Conservation (phyloP, 2,329 filamentous ascomycete species). For the Phoma sp. region DNA sequence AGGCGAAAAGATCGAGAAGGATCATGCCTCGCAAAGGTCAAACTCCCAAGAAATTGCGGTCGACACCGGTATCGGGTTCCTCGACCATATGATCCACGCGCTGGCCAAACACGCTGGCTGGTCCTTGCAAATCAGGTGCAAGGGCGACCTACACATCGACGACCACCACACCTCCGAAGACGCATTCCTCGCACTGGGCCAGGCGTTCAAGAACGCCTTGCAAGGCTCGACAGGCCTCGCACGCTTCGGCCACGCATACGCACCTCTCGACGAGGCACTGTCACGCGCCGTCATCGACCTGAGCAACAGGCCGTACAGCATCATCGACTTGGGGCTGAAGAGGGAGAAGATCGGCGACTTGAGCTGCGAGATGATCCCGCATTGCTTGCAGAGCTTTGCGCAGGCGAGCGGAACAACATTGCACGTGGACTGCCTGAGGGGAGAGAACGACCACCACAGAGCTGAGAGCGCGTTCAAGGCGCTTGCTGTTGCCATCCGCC, state of each 20-base stretch:
- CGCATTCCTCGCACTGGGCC: conserved; percentile 87
- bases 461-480: conserved; percentile 98
- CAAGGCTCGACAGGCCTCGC: conserved; percentile 80
- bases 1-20: conserved; percentile 51
- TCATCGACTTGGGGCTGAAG: conserved; percentile 82
- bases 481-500: conserved; percentile 81
- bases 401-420: conserved; percentile 89
- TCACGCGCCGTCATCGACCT: conserved; percentile 94
- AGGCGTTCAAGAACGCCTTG: conserved; percentile 81
- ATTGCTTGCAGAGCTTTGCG: conserved; percentile 93
- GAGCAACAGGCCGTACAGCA: conserved; percentile 85
- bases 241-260: conserved; percentile 90
- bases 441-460: conserved; percentile 93
- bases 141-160: conserved; percentile 94
- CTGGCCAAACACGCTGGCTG: conserved; percentile 95
- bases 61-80: conserved; percentile 93
- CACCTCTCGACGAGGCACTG: conserved; percentile 92
- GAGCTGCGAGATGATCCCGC: conserved; percentile 91
- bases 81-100: conserved; percentile 98
- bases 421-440: conserved; percentile 90
- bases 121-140: conserved; percentile 82
- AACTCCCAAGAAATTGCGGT: conserved; percentile 85
- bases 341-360: conserved; percentile 94
- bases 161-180: conserved; percentile 99
- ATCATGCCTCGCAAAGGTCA: conserved; percentile 84